These are phyloP conservation scores for Groenewaldozyma tartarivorans DNA, from an alignment of 805 yeast species.

Conservation along the genomic window DNA sequence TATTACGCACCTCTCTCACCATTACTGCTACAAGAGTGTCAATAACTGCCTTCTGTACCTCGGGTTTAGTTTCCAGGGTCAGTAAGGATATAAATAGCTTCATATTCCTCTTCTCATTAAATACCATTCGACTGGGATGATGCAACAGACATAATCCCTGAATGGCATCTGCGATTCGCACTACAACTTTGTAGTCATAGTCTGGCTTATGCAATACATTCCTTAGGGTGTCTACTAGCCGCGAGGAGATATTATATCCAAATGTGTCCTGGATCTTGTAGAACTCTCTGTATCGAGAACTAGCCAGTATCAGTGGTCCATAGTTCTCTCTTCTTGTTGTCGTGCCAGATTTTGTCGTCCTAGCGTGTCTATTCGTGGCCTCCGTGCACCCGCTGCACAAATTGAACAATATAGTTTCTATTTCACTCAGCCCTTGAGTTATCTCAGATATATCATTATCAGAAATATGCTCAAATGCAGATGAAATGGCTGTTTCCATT, in stretches of 20 bases:
- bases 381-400: not conserved
- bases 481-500: not conserved
- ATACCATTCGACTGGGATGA: constrained; percentile 42
- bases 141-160: constrained; percentile 58
- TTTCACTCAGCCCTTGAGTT: not conserved
- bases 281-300: constrained; percentile 6
- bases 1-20: constrained; percentile 46
- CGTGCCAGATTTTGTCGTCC: not conserved
- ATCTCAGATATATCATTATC: not conserved
- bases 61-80: constrained; percentile 5
- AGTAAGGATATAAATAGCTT: constrained; percentile 21
- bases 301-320: not conserved
- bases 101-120: constrained; percentile 37
- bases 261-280: constrained; percentile 39
- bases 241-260: constrained; percentile 39
- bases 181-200: constrained; percentile 1
- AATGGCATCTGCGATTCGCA: constrained; percentile 28
- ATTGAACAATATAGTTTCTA: not conserved
- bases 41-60: constrained; percentile 34
- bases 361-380: no score
- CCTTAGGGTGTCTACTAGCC: constrained; percentile 26
- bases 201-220: constrained; percentile 5
- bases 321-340: constrained; percentile 1
- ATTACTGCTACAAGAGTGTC: constrained; percentile 49
- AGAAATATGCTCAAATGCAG: constrained; percentile 2